Conservation (phyloP, 2,329 filamentous ascomycete genomes). For the Xylariaceae sp. region DNA sequence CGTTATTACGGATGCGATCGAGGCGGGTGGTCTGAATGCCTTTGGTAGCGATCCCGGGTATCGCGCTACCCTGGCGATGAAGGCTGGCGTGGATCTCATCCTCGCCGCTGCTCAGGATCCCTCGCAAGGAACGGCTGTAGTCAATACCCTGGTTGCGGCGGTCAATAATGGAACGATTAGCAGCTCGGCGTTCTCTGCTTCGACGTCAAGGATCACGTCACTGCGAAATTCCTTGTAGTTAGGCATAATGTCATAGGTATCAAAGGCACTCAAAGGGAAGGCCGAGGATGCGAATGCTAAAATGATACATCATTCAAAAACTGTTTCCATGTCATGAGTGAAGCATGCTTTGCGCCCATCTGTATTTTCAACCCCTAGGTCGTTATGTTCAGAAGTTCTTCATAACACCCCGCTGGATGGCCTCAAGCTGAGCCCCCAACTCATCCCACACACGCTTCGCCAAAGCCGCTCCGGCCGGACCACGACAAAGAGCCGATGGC, state of each 20-base stretch:
- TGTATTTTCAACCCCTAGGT: too few species aligned
- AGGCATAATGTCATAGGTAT: too few species aligned
- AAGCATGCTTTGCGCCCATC: too few species aligned
- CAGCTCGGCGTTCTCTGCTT: constrained; percentile 8
- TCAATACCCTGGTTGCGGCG: constrained; percentile 5
- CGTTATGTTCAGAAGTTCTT: constrained; percentile 13
- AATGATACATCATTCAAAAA: too few species aligned
- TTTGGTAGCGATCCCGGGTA: constrained; percentile 9
- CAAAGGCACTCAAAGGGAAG: too few species aligned
- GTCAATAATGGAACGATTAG: constrained; percentile 8
- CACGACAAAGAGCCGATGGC: constrained; percentile 36
- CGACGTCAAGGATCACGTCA: constrained; percentile 5
- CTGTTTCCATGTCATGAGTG: too few species aligned
- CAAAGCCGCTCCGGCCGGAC: constrained; percentile 35
- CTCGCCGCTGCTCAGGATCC: constrained; percentile 9
- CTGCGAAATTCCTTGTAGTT: constrained; percentile 6
- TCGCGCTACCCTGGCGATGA: constrained; percentile 5
- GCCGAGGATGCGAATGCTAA: too few species aligned
- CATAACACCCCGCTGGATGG: constrained; percentile 35
- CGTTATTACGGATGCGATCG: constrained; percentile 11
- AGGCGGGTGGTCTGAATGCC: constrained; percentile 7
- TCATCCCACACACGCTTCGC: constrained; percentile 42
- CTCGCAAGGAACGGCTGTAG: constrained; percentile 7
- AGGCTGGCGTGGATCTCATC: constrained; percentile 10
- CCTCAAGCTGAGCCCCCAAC: constrained; percentile 38